phyloP scores from a whole-genome alignment of 2,329 filamentous ascomycete genomes.

The Venturia effusa region DNA sequence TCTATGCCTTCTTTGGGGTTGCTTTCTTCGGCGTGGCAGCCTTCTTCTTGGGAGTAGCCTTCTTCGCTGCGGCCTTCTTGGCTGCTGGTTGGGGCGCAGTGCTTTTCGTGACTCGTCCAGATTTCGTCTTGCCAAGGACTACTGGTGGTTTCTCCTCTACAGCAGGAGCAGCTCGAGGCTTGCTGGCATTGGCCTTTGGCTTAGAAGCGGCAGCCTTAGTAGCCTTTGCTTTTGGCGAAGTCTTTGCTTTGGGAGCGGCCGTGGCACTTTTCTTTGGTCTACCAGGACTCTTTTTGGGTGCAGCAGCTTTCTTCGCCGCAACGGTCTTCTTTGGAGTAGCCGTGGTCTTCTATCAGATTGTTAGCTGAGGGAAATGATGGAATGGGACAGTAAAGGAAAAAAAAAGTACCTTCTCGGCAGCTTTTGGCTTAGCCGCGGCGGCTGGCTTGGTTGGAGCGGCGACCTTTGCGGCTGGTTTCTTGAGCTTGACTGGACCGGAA shows the following conservation, averaged over 20 bases:
- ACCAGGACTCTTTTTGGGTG: slow-evolving; percentile 22
- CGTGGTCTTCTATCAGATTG: slow-evolving; percentile 15
- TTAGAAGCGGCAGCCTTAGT: slow-evolving; percentile 23
- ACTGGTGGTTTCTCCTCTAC: slow-evolving; percentile 56
- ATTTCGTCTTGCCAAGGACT: slow-evolving; percentile 71
- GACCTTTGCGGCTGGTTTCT: slow-evolving; percentile 55
- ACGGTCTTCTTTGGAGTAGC: slow-evolving; percentile 5
- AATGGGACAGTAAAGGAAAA: background rate
- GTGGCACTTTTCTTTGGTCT: slow-evolving; percentile 29
- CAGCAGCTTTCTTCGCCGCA: slow-evolving; percentile 19
- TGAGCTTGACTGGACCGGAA: slow-evolving; percentile 86
- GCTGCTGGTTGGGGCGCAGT: slow-evolving; percentile 23
- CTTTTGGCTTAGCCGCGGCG: slow-evolving; percentile 16
- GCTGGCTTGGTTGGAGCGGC: slow-evolving; percentile 16
- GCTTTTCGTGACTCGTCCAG: slow-evolving; percentile 71
- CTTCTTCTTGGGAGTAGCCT: slow-evolving; percentile 12
- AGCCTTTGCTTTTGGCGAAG: slow-evolving; percentile 11
- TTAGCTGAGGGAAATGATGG: background rate
- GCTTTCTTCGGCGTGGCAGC: slow-evolving; percentile 12
- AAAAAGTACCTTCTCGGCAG: slow-evolving; percentile 23
- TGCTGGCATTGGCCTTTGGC: slow-evolving; percentile 37
- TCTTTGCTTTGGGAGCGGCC: slow-evolving; percentile 14
- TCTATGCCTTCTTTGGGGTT: slow-evolving; percentile 5
- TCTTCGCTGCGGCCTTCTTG: slow-evolving; percentile 7
- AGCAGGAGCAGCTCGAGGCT: slow-evolving; percentile 45